Base-by-base conservation (phyloP, 2,329 filamentous ascomycete genomes). In the Trichophyton rubrum region DNA sequence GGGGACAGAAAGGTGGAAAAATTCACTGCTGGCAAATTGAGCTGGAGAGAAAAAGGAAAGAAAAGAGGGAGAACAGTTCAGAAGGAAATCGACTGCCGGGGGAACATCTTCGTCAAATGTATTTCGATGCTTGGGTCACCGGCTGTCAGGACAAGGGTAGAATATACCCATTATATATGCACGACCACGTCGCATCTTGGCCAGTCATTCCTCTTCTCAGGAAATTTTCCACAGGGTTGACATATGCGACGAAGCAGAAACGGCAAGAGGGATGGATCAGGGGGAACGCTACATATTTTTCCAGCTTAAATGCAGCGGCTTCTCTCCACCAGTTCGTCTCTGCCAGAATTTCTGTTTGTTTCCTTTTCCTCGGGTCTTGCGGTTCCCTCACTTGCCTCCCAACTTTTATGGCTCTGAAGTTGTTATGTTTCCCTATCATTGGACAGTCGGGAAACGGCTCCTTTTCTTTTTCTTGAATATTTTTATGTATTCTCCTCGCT, bases 101-200 rank as follows among this genome's bases (percentile, higher is more conserved):
- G 43, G 43, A 13, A 24, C 8, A 6, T 8, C 27, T 33, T 17
- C 30, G 51, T 55, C 24, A 35, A 35, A 55, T 55, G 51, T 55
- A 55, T 35, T 55, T 30, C 9, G 51, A 55, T 35, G 30, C 24
- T 55, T 55, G 33, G 24, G 51, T 55, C 51, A 33, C 51, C 51
- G 27, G 30, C 27, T 55, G 51, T 33, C 27, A 27, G 30, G 51
- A 55, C 51, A 33, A 55, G 51, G 51, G 51, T 55, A 55, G 51
- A 30, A 55, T 55, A 55, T 55, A 55, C 51, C 51, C 51, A 35
- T 55, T 38, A 55, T 55, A 55, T 55, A 55, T 55, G 51, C 51
- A 55, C 51, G 51, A 55, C 30, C 51, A 55, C 51, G 51, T 55
- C 17, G 51, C 51, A 33, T 35, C 51, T 55, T 55, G 51, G 51